phyloP scores from a whole-genome alignment of 345 rosid species.

The Citrus medica region DNA sequence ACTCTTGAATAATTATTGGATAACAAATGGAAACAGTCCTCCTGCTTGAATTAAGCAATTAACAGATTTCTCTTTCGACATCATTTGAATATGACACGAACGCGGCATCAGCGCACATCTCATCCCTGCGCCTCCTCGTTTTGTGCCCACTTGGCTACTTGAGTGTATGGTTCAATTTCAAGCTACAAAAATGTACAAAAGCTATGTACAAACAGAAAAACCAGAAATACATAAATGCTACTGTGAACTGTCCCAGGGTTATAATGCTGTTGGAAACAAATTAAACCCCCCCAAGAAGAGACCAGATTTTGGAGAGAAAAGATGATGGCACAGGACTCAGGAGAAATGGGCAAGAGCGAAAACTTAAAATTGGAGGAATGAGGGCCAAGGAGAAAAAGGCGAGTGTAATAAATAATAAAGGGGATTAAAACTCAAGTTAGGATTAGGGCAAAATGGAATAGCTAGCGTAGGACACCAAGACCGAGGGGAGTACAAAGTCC shows the following conservation, averaged over 20 bases:
- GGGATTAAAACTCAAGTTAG: not conserved
- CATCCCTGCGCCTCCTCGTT: not conserved
- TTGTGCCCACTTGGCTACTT: not conserved
- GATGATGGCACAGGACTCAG: not conserved
- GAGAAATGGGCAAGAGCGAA: not conserved
- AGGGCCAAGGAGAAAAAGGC: constrained; percentile 24
- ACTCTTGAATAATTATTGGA: not conserved
- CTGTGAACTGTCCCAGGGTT: not conserved
- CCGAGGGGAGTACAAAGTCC: not conserved
- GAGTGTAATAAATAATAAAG: constrained; percentile 10
- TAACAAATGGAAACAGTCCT: not conserved
- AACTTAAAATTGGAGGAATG: not conserved
- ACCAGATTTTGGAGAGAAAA: not conserved
- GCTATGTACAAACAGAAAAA: not conserved
- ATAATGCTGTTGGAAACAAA: not conserved
- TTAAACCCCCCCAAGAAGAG: not conserved
- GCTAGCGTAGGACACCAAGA: not conserved
- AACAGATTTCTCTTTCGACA: not conserved
- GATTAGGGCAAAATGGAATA: not conserved
- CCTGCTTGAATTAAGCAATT: not conserved
- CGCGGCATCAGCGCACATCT: not conserved
- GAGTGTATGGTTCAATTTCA: not conserved
- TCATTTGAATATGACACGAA: not conserved
- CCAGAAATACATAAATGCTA: not conserved
- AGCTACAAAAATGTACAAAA: not conserved